Conservation (phyloP, 139 green algal species). For the Edaphochlamys debaryana region DNA sequence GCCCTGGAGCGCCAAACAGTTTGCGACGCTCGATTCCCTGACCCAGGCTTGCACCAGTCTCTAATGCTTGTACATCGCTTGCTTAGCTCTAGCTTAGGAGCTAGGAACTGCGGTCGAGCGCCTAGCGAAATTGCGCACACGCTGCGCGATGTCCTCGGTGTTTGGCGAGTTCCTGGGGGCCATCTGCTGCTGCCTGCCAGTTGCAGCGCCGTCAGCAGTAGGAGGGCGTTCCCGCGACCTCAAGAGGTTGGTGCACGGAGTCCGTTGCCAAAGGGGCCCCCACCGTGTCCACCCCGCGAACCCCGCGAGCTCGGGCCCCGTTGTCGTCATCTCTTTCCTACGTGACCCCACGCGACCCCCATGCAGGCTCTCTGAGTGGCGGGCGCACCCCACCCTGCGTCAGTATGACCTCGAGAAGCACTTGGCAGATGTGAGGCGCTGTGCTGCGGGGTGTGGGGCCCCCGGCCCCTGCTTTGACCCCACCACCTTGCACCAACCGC, state of each 20-base stretch:
- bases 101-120: no score
- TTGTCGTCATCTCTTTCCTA: neutral
- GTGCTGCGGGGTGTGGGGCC: neutral
- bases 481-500: no score
- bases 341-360: neutral
- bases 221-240: neutral
- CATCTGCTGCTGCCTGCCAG: neutral
- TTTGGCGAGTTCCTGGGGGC: neutral
- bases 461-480: neutral
- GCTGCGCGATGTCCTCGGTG: neutral
- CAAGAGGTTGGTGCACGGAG: neutral
- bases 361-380: conserved; percentile 35
- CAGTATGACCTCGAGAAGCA: conserved; percentile 38
- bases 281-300: no score
- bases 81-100: no score
- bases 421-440: conserved; percentile 37
- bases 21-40: no score
- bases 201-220: no score
- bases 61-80: no score
- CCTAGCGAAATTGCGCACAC: no score
- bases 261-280: no score
- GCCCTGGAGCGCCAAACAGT: no score
- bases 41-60: no score
- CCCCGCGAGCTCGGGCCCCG: neutral
- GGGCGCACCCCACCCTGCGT: conserved; percentile 35